Evolutionary conservation across 352 stramenopile genomes (phyloP), one percentile per base, ranked within the genome.

Genomic region (Pythium insidiosum): DNA sequence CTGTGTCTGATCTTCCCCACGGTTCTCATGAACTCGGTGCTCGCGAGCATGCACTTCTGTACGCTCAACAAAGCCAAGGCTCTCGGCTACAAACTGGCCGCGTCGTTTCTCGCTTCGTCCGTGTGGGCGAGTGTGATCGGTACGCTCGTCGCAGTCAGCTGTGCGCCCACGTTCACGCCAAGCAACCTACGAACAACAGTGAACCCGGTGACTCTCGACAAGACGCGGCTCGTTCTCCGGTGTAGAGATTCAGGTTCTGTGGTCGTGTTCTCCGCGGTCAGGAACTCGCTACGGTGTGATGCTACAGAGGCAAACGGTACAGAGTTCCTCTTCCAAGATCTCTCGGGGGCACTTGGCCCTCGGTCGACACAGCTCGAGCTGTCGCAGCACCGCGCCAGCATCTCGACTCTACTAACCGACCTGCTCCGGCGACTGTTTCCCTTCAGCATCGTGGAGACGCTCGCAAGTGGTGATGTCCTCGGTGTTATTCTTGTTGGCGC

Each of bases 121-220:
- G 34, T 84, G 25, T 58, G 58, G 38, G 72, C 66, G 25, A 77
- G 71, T 33, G 43, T 51, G 0, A n/a, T 87, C 16, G 74, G 74
- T 13, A 61, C 61, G 20, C 26, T 83, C n/a, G 38, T 81, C 16
- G 63, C 52, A 13, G 40, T 75, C 16, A 57, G 47, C n/a, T 55
- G 73, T 20, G 54, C 61, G 24, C 52, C 60, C 18, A 50, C 71
- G 29, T 61, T 83, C 40, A 46, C 25, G 7, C 10, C 21, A 12
- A 55, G 47, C 37, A 28, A 49, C 43, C 24, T 53, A 33, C 62
- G 53, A 24, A 38, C 28, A 9, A 33, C 42, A 5, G 40, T 10
- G 0, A 40, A 21, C 21, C 4, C 53, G 4, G 31, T 50, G 5
- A 9, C 49, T 4, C 43, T 42, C 1, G 56, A 49, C 22, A 53